A percentile compares a stretch with the other conserved stretches of the same genome.
Conservation (phyloP, 2,329 filamentous ascomycete genomes). For the Penicillium freii region DNA sequence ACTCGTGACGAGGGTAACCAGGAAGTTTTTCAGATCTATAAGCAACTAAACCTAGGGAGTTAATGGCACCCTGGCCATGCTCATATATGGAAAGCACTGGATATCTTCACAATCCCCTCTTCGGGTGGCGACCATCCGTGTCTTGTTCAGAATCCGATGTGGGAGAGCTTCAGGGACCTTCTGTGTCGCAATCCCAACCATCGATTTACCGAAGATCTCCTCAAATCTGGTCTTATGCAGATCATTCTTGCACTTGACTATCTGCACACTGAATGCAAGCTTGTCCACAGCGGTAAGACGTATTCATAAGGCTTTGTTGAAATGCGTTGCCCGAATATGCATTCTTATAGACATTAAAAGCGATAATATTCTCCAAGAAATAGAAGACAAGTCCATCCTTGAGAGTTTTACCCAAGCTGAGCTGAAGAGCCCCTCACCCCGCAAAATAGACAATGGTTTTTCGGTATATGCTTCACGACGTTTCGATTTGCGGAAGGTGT, state of each 20-base stretch:
- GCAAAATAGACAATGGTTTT: constrained; percentile 32
- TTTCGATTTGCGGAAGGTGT: constrained; percentile 33
- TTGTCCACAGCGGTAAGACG: constrained; percentile 36
- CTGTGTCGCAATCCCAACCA: constrained; percentile 38
- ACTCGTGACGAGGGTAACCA: constrained; percentile 9
- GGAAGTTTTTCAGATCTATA: constrained; percentile 32
- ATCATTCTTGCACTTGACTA: constrained; percentile 44
- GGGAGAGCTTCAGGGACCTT: constrained; percentile 44
- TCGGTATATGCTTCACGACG: constrained; percentile 39
- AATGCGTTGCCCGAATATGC: not conserved
- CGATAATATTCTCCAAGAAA: constrained; percentile 1
- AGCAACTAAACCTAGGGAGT: constrained; percentile 26
- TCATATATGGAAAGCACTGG: constrained; percentile 32
- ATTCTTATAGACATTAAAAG: constrained; percentile 5
- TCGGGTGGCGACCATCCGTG: constrained; percentile 28
- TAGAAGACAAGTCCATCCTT: not conserved
- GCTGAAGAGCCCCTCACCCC: not conserved
- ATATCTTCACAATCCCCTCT: constrained; percentile 33
- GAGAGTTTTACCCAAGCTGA: not conserved
- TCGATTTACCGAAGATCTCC: constrained; percentile 40
- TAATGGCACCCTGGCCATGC: constrained; percentile 27
- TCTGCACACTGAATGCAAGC: constrained; percentile 25
- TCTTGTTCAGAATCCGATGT: constrained; percentile 35
- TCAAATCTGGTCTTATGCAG: constrained; percentile 39
- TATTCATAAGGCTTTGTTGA: not conserved